Percentiles rank a stretch among this genome's conserved stretches.
These are phyloP conservation scores for Juglanconis oblonga DNA, from an alignment of 2,329 filamentous ascomycete genomes.

Conservation along the genomic window DNA sequence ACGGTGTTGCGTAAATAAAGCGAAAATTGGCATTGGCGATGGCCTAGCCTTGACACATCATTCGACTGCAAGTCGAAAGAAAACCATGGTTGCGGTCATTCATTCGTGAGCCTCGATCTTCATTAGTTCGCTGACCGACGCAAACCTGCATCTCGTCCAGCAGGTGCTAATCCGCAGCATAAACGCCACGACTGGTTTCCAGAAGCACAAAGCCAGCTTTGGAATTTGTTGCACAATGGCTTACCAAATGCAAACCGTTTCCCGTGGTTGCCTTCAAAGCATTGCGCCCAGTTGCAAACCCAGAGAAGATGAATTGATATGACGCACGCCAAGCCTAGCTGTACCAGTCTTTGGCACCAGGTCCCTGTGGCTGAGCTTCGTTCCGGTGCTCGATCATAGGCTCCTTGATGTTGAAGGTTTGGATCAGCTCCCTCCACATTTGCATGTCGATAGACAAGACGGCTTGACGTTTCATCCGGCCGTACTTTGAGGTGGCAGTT, in stretches of 20 bases:
- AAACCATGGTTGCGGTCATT: background rate
- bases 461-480: conserved; percentile 73
- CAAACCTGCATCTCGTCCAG: background rate
- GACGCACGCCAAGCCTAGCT: conserved; percentile 28
- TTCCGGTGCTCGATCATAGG: conserved; percentile 81
- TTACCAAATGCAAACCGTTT: background rate
- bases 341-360: conserved; percentile 65
- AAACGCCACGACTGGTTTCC: background rate
- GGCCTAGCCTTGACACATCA: too few species aligned
- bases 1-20: too few species aligned
- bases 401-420: conserved; percentile 72
- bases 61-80: background rate
- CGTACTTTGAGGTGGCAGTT: conserved; percentile 40
- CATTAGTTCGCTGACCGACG: background rate
- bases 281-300: background rate
- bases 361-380: conserved; percentile 50
- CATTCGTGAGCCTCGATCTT: background rate
- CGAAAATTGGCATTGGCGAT: too few species aligned
- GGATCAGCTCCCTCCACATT: conserved; percentile 75
- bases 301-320: background rate
- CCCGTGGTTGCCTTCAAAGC: background rate
- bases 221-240: background rate
- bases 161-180: background rate
- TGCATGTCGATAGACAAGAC: conserved; percentile 85
- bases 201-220: background rate